phyloP scores from a whole-genome alignment of 768 basidiomycete genomes.

The Suillus lakei region DNA sequence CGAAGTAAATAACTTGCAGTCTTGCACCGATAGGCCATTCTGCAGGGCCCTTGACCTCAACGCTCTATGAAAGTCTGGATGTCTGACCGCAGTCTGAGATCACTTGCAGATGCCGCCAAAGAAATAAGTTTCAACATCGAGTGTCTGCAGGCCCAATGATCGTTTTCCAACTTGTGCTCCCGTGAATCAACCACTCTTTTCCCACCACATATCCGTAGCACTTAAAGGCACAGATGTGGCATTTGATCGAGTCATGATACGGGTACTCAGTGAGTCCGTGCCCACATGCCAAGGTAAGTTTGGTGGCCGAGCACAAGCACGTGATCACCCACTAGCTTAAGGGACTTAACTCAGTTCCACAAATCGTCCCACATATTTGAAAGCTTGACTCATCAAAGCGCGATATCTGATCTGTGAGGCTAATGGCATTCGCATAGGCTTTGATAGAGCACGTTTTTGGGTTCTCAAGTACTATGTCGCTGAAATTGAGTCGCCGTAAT shows the following conservation, averaged over 20 bases:
- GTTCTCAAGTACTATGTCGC: background rate
- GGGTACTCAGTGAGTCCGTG: background rate
- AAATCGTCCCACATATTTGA: too few species aligned
- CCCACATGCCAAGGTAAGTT: background rate
- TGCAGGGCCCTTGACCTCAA: background rate
- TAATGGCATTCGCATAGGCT: background rate
- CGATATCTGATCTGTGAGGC: too few species aligned
- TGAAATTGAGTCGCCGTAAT: background rate
- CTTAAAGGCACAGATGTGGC: background rate
- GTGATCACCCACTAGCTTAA: too few species aligned
- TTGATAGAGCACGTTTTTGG: background rate
- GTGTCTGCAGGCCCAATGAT: background rate
- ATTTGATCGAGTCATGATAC: background rate
- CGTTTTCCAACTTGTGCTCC: background rate
- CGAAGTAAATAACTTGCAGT: background rate
- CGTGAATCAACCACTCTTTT: background rate
- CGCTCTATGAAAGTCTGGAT: background rate
- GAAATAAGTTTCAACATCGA: background rate
- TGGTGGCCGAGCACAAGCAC: background rate
- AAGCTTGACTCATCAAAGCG: too few species aligned
- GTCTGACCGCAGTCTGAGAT: background rate
- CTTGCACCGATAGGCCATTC: background rate
- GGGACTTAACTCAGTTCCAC: background rate
- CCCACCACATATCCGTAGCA: background rate
- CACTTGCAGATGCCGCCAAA: background rate